Evolutionary conservation across 305 asterid genomes (phyloP), one percentile per base, ranked within the genome.

Genomic region (Caryopteris hybrid): DNA sequence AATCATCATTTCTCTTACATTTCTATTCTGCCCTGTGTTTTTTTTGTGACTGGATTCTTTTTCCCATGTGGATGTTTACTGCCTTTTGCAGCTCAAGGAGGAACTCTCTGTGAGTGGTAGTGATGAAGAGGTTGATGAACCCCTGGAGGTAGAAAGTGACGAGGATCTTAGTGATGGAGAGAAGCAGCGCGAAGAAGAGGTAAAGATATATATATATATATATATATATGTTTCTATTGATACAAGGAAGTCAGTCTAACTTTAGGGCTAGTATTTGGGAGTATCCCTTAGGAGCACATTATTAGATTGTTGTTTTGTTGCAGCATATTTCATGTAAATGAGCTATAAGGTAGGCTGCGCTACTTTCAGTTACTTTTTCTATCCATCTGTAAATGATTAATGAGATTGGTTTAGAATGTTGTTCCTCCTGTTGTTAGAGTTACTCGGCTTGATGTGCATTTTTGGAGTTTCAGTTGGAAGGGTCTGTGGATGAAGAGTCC

Each of bases 401-500:
- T 22, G 33, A 3, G 18, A 11, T 47, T 21, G 2, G 33, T 33
- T 23, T 14, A 7, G 22, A 42, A 22, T 10, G 25, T 61, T 18
- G 7, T 36, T 8, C 52, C 21, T 10, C 46, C 8, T 56, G 4
- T 45, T 56, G 45, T n/a, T 33, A 25, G n/a, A n/a, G n/a, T n/a
- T 12, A 53, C 20, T 18, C 5, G 33, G 34, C 47, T 76, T 25
- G n/a, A 53, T 56, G 5, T 10, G 5, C 23, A 5, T 45, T 41
- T 48, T 50, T 66, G n/a, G n/a, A n/a, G n/a, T 74, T 9, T 50
- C 73, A 91, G 98, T 57, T 87, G 84, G 99, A 91, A 80, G 99
- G 98, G 21, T 94, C 99, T 2, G 98, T 94, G 69, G 97, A 94
- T 13, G 99, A 94, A 74, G 98, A 76, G 65, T 94, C 89, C 13